These are phyloP conservation scores for Collybiopsis luxurians DNA, from an alignment of 768 basidiomycete genomes.

Conservation along the genomic window DNA sequence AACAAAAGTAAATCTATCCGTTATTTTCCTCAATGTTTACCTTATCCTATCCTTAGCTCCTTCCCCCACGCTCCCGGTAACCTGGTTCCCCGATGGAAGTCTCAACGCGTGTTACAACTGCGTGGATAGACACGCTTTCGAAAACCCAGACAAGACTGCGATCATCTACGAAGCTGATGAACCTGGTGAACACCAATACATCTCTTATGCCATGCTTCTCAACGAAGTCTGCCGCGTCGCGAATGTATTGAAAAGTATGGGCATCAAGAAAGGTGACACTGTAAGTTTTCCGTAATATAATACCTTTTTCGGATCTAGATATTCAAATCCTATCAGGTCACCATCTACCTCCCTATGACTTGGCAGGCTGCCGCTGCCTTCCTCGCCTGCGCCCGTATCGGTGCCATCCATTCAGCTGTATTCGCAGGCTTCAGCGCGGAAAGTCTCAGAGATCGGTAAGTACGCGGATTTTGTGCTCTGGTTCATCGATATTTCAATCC, in stretches of 20 bases:
- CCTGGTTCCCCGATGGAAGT: constrained; percentile 95
- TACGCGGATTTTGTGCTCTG: background rate
- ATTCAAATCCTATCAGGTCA: constrained; percentile 78
- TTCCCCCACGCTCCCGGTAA: constrained; percentile 83
- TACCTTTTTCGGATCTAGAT: background rate
- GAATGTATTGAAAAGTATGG: constrained; percentile 86
- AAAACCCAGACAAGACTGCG: constrained; percentile 86
- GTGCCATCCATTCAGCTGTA: constrained; percentile 94
- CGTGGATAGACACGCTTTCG: constrained; percentile 94
- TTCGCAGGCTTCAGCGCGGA: constrained; percentile 98
- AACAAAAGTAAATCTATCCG: background rate
- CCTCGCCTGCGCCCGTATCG: constrained; percentile 96
- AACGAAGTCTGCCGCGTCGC: constrained; percentile 87
- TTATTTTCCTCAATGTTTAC: constrained; percentile 49
- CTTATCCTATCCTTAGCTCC: constrained; percentile 74
- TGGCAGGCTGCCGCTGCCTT: constrained; percentile 97
- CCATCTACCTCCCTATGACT: constrained; percentile 91
- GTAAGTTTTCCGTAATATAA: background rate
- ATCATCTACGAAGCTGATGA: constrained; percentile 99
- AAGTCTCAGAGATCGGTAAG: constrained; percentile 73
- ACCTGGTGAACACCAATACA: constrained; percentile 70
- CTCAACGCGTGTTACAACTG: constrained; percentile 96
- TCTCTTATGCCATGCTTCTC: constrained; percentile 84
- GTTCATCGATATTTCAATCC: background rate
- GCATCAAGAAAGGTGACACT: constrained; percentile 66